A percentile compares a stretch with the other conserved stretches of the same genome.
phyloP scores from a whole-genome alignment of 75 land plant species.

The Selaginella tamariscina region DNA sequence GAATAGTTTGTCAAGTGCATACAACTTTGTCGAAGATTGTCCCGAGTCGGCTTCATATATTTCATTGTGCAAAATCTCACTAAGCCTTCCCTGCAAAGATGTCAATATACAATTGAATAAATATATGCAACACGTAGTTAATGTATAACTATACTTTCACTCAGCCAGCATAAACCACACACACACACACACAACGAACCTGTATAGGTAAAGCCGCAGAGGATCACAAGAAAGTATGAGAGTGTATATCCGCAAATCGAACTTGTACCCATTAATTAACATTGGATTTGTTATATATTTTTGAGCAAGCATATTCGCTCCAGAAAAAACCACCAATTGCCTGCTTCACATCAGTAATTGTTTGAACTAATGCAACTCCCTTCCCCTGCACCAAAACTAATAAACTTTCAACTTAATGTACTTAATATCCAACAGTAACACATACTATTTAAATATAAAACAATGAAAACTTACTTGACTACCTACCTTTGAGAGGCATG shows the following conservation, averaged over 20 bases:
- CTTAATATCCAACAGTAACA: background rate
- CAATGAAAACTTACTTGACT: no score
- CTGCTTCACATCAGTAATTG: conserved; percentile 19
- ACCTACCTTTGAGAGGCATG: background rate
- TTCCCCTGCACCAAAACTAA: conserved; percentile 19
- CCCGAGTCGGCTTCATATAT: conserved; percentile 22
- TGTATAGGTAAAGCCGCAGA: conserved; percentile 31
- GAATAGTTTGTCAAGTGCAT: conserved; percentile 35
- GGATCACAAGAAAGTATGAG: conserved; percentile 34
- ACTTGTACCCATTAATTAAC: conserved; percentile 31
- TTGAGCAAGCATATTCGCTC: conserved; percentile 26
- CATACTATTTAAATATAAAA: background rate
- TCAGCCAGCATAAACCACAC: no score
- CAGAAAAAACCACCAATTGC: conserved; percentile 26
- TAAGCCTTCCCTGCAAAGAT: conserved; percentile 26
- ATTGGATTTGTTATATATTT: conserved; percentile 30
- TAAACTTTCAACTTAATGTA: background rate
- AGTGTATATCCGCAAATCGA: conserved; percentile 30
- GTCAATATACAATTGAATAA: no score
- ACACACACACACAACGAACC: conserved; percentile 20
- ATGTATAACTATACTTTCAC: no score
- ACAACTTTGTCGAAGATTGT: conserved; percentile 21
- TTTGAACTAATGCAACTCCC: conserved; percentile 26
- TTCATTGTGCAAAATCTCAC: conserved; percentile 31
- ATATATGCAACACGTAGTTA: no score